phyloP scores from a whole-genome alignment of 2,329 filamentous ascomycete genomes.

The Aspergillus arachidicola region DNA sequence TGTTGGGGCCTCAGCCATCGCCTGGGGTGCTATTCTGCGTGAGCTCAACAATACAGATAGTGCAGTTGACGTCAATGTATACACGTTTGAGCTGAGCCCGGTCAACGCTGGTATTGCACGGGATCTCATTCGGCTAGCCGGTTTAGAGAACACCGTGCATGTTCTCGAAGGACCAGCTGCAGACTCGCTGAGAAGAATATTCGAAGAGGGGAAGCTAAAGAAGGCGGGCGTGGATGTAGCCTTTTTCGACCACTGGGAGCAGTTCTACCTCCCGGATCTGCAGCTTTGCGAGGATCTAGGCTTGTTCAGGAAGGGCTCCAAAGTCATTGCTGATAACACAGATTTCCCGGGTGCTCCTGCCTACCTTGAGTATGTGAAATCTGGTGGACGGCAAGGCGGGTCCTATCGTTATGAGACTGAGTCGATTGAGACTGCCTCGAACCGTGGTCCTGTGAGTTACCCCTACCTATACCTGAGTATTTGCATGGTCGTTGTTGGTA shows the following conservation, averaged over 20 bases:
- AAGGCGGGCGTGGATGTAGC: slow-evolving; percentile 35
- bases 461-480: neutral
- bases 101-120: slow-evolving; percentile 33
- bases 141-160: slow-evolving; percentile 34
- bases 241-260: slow-evolving; percentile 42
- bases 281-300: slow-evolving; percentile 36
- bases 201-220: slow-evolving; percentile 28
- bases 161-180: slow-evolving; percentile 37
- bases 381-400: slow-evolving; percentile 22
- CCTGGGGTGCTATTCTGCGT: slow-evolving; percentile 30
- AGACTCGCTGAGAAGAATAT: slow-evolving; percentile 32
- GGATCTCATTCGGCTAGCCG: slow-evolving; percentile 37
- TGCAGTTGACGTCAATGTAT: slow-evolving; percentile 25
- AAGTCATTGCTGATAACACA: slow-evolving; percentile 44
- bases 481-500: neutral
- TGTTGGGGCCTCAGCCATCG: slow-evolving; percentile 41
- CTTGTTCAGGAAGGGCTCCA: slow-evolving; percentile 34
- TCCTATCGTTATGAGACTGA: slow-evolving; percentile 29
- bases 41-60: slow-evolving; percentile 27
- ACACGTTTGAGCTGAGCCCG: slow-evolving; percentile 40
- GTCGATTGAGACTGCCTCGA: slow-evolving; percentile 14
- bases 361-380: slow-evolving; percentile 44
- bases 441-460: slow-evolving; percentile 20
- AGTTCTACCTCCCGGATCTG: slow-evolving; percentile 41
- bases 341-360: slow-evolving; percentile 44